Percentiles rank a stretch among this genome's conserved stretches.
Evolutionary conservation across 768 basidiomycete species (phyloP).

Genomic region (Arthromyces matolae): DNA sequence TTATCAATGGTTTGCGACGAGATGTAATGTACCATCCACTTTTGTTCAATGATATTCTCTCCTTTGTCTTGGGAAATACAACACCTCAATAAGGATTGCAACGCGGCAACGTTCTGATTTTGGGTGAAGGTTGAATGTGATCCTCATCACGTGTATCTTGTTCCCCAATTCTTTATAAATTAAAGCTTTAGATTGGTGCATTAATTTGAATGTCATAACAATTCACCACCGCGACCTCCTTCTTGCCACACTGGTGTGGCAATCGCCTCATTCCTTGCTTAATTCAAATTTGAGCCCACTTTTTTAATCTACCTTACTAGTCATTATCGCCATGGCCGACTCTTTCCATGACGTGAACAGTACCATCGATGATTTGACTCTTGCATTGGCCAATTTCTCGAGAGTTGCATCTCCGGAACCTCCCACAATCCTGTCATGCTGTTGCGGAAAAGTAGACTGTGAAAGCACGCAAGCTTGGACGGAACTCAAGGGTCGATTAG

Average conservation of each 20-base stretch:
- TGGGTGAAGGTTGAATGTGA: neutral
- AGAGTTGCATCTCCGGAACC: slow-evolving; percentile 73
- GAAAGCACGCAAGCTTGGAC: slow-evolving; percentile 63
- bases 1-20: slow-evolving; percentile 4
- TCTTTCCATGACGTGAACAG: slow-evolving; percentile 50
- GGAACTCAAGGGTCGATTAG: slow-evolving; percentile 63
- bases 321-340: no score
- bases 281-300: slow-evolving; percentile 13
- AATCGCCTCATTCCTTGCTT: neutral
- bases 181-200: neutral
- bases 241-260: slow-evolving; percentile 14
- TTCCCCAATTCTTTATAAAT: neutral
- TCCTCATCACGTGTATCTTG: slow-evolving; percentile 8
- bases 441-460: slow-evolving; percentile 64
- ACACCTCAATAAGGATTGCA: neutral
- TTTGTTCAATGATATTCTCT: neutral
- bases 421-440: slow-evolving; percentile 48
- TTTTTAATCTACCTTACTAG: no score
- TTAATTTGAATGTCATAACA: slow-evolving; percentile 1
- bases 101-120: slow-evolving; percentile 1
- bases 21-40: slow-evolving; percentile 6
- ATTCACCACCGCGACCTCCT: neutral
- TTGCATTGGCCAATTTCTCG: slow-evolving; percentile 69
- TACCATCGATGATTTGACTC: slow-evolving; percentile 78
- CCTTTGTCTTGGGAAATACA: neutral